Evolutionary conservation across 495 filamentous ascomycete genomes (phyloP), one percentile per base, ranked within the genome.

Genomic region (Chaetomium fimeti): DNA sequence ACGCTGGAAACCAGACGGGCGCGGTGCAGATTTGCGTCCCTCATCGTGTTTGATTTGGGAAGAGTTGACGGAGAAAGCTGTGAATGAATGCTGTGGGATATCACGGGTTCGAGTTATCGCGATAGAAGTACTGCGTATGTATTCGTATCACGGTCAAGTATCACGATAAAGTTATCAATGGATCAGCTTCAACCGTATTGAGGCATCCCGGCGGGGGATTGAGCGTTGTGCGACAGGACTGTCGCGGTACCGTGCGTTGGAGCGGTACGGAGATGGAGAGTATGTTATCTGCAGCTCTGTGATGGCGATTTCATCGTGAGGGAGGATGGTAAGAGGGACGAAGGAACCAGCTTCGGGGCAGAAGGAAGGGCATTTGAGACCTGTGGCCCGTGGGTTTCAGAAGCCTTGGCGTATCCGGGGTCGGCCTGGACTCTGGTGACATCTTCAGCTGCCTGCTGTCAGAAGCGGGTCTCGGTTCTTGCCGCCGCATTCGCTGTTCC

Each of bases 1-100:
- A 92, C 76, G 57, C 91, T 91, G 65, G 92, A 93, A 60, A 91
- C 79, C 45, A 92, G 75, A 74, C 91, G 84, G 42, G 83, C 82
- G 68, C 76, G 82, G 64, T 78, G 74, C 42, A 84, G 71, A 29
- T 79, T 72, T 32, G 69, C 60, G 58, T 75, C 76, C 20, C 67
- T 54, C 75, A 76, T 77, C 8, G 45, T 69, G 61, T 22, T 36
- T 49, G 32, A 8, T 29, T 28, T 27, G 38, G n/a, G 38, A 20
- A 27, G 53, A 32, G 65, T 55, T 53, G 54, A 22, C 60, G 54
- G 55, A 60, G 62, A 18, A 32, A 47, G 54, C 32, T 2, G 27
- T 20, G 13, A 11, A 36, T 32, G 29, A 32, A 32, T 36, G 32
- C 12, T 36, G 36, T 22, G 49, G 22, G 20, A 16, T 22, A 49